Evolutionary conservation across 2,329 filamentous ascomycete species (phyloP).

Genomic region (Scedosporium boydii): DNA sequence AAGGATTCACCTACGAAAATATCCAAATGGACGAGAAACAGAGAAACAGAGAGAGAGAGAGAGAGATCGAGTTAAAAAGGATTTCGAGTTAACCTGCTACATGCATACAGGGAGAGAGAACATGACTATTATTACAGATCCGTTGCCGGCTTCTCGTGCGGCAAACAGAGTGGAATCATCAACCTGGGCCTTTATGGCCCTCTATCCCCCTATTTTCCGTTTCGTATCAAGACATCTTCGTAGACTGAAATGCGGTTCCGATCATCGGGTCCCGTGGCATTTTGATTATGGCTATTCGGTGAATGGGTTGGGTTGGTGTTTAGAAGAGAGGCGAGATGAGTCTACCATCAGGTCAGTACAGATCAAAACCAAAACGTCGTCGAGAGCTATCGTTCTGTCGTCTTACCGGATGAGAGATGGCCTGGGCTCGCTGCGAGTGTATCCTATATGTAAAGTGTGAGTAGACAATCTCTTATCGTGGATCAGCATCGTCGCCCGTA

Average conservation of each 20-base stretch:
- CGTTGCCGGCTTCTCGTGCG: background rate
- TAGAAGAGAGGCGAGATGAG: constrained; percentile 58
- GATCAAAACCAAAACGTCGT: background rate
- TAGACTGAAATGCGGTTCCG: background rate
- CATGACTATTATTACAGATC: background rate
- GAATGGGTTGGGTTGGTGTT: constrained; percentile 8
- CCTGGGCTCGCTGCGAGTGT: constrained; percentile 86
- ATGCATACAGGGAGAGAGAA: background rate
- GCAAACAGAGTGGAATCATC: background rate
- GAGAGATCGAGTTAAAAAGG: background rate
- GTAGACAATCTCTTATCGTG: constrained; percentile 11
- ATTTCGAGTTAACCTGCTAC: background rate
- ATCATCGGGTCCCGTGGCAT: background rate
- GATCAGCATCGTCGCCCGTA: constrained; percentile 30
- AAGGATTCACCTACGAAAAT: too few species aligned
- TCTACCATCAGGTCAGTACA: constrained; percentile 22
- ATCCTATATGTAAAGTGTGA: constrained; percentile 47
- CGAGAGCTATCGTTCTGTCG: background rate
- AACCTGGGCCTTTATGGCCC: background rate
- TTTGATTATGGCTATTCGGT: background rate
- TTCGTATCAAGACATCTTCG: background rate
- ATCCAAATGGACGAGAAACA: background rate
- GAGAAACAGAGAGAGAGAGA: background rate
- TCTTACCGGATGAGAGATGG: constrained; percentile 57
- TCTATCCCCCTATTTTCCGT: background rate